A percentile compares a stretch with the other conserved stretches of the same genome.
phyloP scores from a whole-genome alignment of 2,329 filamentous ascomycete species.

The Elsinoe ampelina region DNA sequence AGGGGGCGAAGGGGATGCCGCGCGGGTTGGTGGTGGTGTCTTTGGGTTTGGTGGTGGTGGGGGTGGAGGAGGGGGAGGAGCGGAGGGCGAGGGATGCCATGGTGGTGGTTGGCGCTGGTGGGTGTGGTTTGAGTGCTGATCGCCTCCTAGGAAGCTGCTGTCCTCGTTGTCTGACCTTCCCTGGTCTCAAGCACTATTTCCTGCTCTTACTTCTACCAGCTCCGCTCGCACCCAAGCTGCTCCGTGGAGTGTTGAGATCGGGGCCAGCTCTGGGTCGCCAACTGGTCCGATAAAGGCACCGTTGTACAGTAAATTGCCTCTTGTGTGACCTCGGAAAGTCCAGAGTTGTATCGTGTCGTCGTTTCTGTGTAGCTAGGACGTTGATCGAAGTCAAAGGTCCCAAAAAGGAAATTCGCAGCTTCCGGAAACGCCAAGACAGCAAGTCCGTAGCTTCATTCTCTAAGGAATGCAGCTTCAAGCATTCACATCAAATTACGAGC shows the following conservation, averaged over 20 bases:
- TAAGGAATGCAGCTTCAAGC: not conserved
- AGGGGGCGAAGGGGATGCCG: conserved; percentile 74
- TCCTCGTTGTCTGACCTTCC: too few species aligned
- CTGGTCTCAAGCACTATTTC: too few species aligned
- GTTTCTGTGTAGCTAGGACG: too few species aligned
- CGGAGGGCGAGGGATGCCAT: not conserved
- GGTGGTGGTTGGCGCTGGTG: not conserved
- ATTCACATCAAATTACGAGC: not conserved
- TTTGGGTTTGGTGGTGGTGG: conserved; percentile 22
- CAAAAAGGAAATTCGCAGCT: not conserved
- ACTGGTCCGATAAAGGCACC: too few species aligned
- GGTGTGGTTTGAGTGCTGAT: not conserved
- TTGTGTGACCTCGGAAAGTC: too few species aligned
- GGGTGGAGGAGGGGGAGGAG: conserved; percentile 9
- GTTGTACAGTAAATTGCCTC: too few species aligned
- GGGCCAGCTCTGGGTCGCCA: too few species aligned
- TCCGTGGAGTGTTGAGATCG: too few species aligned
- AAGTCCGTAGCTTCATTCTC: not conserved
- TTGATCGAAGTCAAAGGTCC: not conserved
- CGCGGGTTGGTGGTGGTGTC: conserved; percentile 60
- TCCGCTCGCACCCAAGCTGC: too few species aligned
- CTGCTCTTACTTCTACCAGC: too few species aligned
- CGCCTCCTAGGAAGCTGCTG: too few species aligned
- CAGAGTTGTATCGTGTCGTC: too few species aligned
- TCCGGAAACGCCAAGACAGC: not conserved